phyloP scores from a whole-genome alignment of 208 protist species.

The Crithidia acanthocephali region DNA sequence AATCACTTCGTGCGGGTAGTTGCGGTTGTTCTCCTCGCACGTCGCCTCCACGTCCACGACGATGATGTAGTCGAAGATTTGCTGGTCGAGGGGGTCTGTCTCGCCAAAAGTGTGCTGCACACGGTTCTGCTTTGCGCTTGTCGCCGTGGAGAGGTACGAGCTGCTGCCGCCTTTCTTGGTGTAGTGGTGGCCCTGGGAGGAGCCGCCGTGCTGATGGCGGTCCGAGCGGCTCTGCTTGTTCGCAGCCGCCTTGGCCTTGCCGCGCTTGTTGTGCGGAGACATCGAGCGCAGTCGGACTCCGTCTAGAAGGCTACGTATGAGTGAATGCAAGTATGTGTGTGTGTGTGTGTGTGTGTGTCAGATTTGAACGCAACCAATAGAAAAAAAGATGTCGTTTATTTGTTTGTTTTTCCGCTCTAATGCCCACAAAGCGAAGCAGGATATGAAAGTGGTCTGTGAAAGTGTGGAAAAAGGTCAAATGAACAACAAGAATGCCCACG shows the following conservation, averaged over 20 bases:
- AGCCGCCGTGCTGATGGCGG: slow-evolving; percentile 19
- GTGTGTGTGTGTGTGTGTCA: too few species aligned
- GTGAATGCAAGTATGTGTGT: too few species aligned
- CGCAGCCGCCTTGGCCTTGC: slow-evolving; percentile 66
- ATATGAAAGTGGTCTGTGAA: too few species aligned
- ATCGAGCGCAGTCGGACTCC: background rate
- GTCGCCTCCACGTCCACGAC: slow-evolving; percentile 94
- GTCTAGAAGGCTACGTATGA: too few species aligned
- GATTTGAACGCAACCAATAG: too few species aligned
- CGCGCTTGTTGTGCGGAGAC: slow-evolving; percentile 75
- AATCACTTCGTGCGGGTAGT: slow-evolving; percentile 95
- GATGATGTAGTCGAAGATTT: slow-evolving; percentile 94
- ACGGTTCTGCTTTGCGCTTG: slow-evolving; percentile 24
- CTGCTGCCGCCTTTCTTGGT: slow-evolving; percentile 8
- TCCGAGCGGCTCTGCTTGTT: slow-evolving; percentile 39
- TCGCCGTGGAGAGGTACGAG: slow-evolving; percentile 46
- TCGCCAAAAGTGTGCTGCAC: slow-evolving; percentile 54
- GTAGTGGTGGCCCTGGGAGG: slow-evolving; percentile 1
- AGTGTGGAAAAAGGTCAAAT: too few species aligned
- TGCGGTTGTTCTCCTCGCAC: slow-evolving; percentile 67
- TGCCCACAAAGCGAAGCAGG: too few species aligned
- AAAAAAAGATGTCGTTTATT: too few species aligned
- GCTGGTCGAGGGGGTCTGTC: slow-evolving; percentile 70
- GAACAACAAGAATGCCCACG: too few species aligned
- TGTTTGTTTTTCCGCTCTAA: too few species aligned